phyloP scores from a whole-genome alignment of 208 protist species.

The Crithidia mellificae region DNA sequence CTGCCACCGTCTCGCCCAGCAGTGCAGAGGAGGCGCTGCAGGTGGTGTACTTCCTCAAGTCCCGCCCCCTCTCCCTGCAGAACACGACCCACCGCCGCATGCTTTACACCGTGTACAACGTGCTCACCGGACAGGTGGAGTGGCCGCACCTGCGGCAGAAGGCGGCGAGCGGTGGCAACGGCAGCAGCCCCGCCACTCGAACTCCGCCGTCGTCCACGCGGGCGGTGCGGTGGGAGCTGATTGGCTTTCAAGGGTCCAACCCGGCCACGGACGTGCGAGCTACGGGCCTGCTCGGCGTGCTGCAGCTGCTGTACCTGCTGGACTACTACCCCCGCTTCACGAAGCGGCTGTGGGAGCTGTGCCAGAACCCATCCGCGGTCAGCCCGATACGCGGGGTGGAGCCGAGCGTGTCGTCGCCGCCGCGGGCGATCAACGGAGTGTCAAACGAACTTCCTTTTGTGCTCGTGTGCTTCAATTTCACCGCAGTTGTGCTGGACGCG shows the following conservation, averaged over 20 bases:
- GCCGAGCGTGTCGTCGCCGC: neutral
- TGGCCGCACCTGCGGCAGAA: neutral
- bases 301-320: slow-evolving; percentile 71
- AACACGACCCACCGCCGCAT: slow-evolving; percentile 50
- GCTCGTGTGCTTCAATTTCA: slow-evolving; percentile 77
- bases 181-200: too few species aligned
- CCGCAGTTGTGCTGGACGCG: slow-evolving; percentile 53
- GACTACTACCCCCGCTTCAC: slow-evolving; percentile 66
- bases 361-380: slow-evolving; percentile 26
- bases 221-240: slow-evolving; percentile 53
- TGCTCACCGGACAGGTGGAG: slow-evolving; percentile 25
- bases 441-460: slow-evolving; percentile 72
- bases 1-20: too few species aligned
- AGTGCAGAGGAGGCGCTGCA: slow-evolving; percentile 5
- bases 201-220: slow-evolving; percentile 13
- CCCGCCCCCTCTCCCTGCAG: slow-evolving; percentile 29
- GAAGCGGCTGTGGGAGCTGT: slow-evolving; percentile 55
- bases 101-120: slow-evolving; percentile 61
- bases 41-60: slow-evolving; percentile 37
- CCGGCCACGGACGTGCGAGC: slow-evolving; percentile 81
- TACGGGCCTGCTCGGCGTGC: slow-evolving; percentile 70
- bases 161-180: neutral
- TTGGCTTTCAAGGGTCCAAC: slow-evolving; percentile 83
- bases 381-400: neutral
- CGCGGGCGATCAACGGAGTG: neutral